phyloP scores from a whole-genome alignment of 106 monocot genomes.

The Dendrobium catenatum region DNA sequence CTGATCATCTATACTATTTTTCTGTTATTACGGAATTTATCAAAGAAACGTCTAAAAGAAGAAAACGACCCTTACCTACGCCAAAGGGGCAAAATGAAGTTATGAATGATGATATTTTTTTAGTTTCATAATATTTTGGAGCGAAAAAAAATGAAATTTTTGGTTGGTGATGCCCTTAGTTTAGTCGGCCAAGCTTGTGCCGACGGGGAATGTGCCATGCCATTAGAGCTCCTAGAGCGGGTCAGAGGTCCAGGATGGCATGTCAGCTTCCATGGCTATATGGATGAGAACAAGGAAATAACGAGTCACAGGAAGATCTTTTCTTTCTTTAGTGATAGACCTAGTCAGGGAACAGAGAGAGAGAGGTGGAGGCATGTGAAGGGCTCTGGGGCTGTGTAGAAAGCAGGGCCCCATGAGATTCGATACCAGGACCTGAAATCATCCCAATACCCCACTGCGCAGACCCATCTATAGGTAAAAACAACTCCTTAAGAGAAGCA shows the following conservation, averaged over 20 bases:
- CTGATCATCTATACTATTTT: no score
- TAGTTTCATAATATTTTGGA: no score
- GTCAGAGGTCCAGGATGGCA: background rate
- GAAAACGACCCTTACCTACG: no score
- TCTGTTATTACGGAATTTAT: no score
- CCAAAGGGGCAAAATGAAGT: no score
- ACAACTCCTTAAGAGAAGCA: no score
- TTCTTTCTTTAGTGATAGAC: background rate
- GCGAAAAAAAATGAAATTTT: no score
- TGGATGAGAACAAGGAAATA: background rate
- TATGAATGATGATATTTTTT: no score
- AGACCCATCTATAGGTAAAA: background rate
- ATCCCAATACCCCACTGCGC: background rate
- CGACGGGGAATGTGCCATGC: background rate
- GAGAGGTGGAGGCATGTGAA: background rate
- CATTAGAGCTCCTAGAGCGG: background rate
- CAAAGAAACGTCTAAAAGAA: no score
- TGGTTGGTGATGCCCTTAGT: background rate
- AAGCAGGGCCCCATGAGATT: background rate
- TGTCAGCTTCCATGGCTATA: background rate
- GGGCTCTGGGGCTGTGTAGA: background rate
- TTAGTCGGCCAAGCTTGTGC: background rate
- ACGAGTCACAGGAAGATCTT: background rate
- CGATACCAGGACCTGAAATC: slow-evolving; percentile 1
- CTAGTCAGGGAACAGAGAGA: background rate